Base-by-base conservation (phyloP, 805 yeast genomes). In the Metschnikowia arizonensis region DNA sequence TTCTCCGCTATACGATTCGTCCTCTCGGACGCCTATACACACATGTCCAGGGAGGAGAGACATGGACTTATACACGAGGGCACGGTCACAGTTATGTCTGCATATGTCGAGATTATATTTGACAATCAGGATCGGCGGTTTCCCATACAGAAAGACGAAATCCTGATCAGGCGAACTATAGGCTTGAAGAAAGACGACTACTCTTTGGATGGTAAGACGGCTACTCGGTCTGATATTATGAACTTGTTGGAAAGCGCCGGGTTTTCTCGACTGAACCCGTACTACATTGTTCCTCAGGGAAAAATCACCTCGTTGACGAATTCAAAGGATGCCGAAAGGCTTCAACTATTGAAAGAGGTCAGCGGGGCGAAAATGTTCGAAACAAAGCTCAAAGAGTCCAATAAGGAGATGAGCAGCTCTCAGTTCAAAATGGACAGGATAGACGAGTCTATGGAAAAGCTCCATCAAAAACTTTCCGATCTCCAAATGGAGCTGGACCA, bases 251-350 rank as follows among this genome's bases (percentile, higher is more conserved):
- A 91, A 62, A 83, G 87, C 57, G 96, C 96, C 0, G 99, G 99
- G 0, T 88, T 93, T 59, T 85, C 96, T 0, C 76, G 85, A 49
- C 81, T 88, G 5, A 90, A 89, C 52, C 97, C 97, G 1, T 91
- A 90, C 64, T 91, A 91, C 62, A 91, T 93, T 54, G 98, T 93
- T 4, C 98, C 99, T 0, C 99, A 93, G 65, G 99, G 99, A 17
- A 76, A 87, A 55, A 88, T 93, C 55, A 85, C 96, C 1, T 76
- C 86, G 0, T 72, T 93, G 48, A 91, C 98, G 0, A 88, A 88
- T 59, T 91, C 97, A 0, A 86, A 86, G 55, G 97, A 89, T 59
- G 59, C 78, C 2, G 97, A 90, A 59, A 77, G 97, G 49, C 71
- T 91, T 42, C 75, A 78, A 29, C 67, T 90, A 32, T 68, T 93